Conservation (phyloP, 2,329 filamentous ascomycete species). For the Metarhizium sp. region DNA sequence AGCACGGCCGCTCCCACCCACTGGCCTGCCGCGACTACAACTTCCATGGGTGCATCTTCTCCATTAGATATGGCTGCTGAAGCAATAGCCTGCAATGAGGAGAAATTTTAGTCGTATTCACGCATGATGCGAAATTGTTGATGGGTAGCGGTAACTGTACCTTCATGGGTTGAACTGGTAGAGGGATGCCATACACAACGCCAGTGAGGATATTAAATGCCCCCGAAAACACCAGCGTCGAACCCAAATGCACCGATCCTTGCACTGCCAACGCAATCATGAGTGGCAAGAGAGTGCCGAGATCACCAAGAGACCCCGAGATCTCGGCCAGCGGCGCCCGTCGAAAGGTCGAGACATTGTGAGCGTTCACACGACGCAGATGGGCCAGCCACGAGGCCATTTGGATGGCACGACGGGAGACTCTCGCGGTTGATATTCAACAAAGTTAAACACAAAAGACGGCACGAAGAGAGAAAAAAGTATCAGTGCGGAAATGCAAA, state of each 20-base stretch:
- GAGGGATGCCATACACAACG: conserved; percentile 71
- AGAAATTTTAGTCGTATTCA: background rate
- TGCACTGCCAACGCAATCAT: conserved; percentile 78
- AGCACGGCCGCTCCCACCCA: conserved; percentile 68
- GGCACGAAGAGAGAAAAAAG: background rate
- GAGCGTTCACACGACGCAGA: conserved; percentile 25
- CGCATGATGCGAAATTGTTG: background rate
- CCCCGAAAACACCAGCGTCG: conserved; percentile 82
- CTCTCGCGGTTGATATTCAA: background rate
- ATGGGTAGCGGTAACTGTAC: conserved; percentile 19
- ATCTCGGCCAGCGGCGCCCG: conserved; percentile 56
- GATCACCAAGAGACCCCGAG: conserved; percentile 77
- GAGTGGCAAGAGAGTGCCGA: conserved; percentile 82
- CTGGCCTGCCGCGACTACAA: conserved; percentile 68
- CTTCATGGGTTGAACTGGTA: conserved; percentile 87
- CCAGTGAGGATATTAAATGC: conserved; percentile 81
- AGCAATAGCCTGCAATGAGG: conserved; percentile 59
- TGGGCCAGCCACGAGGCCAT: conserved; percentile 19
- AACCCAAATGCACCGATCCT: conserved; percentile 68
- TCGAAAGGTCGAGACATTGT: conserved; percentile 41
- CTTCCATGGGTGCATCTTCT: conserved; percentile 38
- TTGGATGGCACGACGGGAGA: background rate
- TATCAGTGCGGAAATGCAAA: background rate
- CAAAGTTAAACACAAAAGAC: too few relatives aligned
- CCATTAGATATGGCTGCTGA: conserved; percentile 72